Evolutionary conservation across 2,329 filamentous ascomycete species (phyloP), one percentile per base, ranked within the genome.

Genomic region (Botrytis fragariae): DNA sequence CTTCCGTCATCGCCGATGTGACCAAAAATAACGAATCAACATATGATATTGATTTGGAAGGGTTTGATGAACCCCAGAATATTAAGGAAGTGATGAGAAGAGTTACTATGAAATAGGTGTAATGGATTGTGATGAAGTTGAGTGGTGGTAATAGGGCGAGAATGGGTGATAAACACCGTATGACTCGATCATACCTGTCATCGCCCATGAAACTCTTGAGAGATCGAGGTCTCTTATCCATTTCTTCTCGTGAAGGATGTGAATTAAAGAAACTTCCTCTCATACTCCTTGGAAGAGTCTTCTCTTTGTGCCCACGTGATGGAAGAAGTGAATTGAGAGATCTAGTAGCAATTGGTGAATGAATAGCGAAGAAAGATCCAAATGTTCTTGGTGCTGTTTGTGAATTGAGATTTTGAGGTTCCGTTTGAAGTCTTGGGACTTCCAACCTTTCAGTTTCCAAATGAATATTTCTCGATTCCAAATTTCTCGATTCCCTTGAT

Each of bases 1-100:
- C 87, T 71, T 89, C 85, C 10, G 90, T 92, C 83, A 93, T 90
- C 61, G 90, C 90, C 72, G 88, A 91, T 59, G 90, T 85, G 69
- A 87, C 87, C 69, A 93, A 81, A 79, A 93, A 93, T 25, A 93
- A 81, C n/a, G 88, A 86, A 79, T 93, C 90, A 54, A 86, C 85
- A 80, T 90, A 93, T 63, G 82, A 81, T 68, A 93, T 84, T 75
- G 84, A 87, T 70, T 82, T 80, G 29, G 81, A 79, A 0, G 88
- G 87, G 2, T 84, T 84, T 0, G 88, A 88, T 0, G 86, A 84
- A 14, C 84, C 85, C 85, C 87, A 93, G 78, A 92, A 90, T 69
- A 93, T 85, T 73, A 88, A 76, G 22, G 89, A 89, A 69, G 84
- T 84, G 32, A 91, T 44, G 9, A 92, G 79, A 69, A 84, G 85